Evolutionary conservation across 441 rosid species (phyloP).

Genomic region (Melastoma candidum): DNA sequence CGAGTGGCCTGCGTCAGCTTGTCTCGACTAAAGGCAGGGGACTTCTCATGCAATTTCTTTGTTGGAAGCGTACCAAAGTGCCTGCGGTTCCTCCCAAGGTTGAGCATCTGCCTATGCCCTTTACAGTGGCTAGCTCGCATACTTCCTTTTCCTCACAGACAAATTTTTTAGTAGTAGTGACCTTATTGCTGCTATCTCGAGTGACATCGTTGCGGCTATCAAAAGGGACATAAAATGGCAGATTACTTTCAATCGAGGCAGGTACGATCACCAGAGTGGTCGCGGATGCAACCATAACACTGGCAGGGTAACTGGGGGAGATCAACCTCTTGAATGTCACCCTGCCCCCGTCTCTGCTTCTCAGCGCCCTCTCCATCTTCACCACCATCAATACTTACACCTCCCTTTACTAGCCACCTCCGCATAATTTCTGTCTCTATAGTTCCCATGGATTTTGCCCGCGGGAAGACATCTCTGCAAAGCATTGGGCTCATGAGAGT

Average conservation of each 20-base stretch:
- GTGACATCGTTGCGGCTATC: conserved; percentile 52
- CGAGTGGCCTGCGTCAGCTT: conserved; percentile 57
- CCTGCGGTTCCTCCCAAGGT: conserved; percentile 65
- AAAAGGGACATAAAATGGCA: conserved; percentile 45
- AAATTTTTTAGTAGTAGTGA: no score
- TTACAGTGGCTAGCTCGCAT: no score
- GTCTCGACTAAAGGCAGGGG: conserved; percentile 57
- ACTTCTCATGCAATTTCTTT: conserved; percentile 80
- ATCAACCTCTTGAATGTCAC: conserved; percentile 35
- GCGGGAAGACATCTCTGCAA: no score
- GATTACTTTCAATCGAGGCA: conserved; percentile 46
- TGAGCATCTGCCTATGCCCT: no score
- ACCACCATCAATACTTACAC: conserved; percentile 39
- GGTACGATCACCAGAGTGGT: conserved; percentile 48
- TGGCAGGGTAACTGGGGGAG: conserved; percentile 38
- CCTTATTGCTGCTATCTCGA: conserved; percentile 32
- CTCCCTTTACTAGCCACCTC: conserved; percentile 15
- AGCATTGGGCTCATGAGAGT: no score
- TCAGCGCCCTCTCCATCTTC: conserved; percentile 31
- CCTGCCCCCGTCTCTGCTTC: conserved; percentile 33
- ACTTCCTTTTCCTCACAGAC: conserved; percentile 8
- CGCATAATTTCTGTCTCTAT: no score
- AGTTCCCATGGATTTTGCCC: no score
- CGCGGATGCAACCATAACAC: conserved; percentile 45
- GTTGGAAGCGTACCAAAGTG: conserved; percentile 79